A percentile compares a stretch with the other conserved stretches of the same genome.
These are phyloP conservation scores for Torulaspora globosa DNA, from an alignment of 1,139 yeast genomes.

Conservation along the genomic window DNA sequence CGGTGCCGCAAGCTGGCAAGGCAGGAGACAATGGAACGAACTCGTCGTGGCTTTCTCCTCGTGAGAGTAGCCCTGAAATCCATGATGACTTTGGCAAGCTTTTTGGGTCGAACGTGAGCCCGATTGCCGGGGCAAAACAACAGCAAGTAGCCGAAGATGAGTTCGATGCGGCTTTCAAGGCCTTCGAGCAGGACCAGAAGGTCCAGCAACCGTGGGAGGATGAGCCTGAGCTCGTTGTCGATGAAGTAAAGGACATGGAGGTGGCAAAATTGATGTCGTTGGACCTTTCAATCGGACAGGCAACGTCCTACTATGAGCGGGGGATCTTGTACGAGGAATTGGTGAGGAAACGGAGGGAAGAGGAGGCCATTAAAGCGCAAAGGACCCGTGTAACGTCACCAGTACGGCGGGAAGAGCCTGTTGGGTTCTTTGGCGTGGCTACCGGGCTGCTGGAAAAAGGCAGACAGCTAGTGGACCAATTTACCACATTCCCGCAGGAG, in stretches of 20 bases:
- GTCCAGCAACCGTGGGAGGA: slow-evolving; percentile 3
- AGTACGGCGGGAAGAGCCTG: background rate
- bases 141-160: slow-evolving; percentile 7
- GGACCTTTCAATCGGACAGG: slow-evolving; percentile 26
- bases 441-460: slow-evolving; percentile 29
- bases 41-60: background rate
- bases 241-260: slow-evolving; percentile 36
- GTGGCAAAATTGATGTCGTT: slow-evolving; percentile 35
- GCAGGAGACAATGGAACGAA: background rate
- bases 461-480: slow-evolving; percentile 29
- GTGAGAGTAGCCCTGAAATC: slow-evolving; percentile 1
- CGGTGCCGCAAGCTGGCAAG: background rate
- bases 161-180: slow-evolving; percentile 17
- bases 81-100: slow-evolving; percentile 23
- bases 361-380: slow-evolving; percentile 7
- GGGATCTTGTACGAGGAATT: slow-evolving; percentile 31
- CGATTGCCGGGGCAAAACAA: background rate
- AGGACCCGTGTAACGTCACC: background rate
- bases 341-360: slow-evolving; percentile 9
- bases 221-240: slow-evolving; percentile 20
- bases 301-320: slow-evolving; percentile 24
- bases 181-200: slow-evolving; percentile 8
- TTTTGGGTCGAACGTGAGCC: slow-evolving; percentile 12
- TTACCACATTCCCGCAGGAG: slow-evolving; percentile 24
- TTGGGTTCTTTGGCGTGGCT: slow-evolving; percentile 22